phyloP scores from a whole-genome alignment of 1,139 yeast genomes.

The Arxiozyma slooffiae region DNA sequence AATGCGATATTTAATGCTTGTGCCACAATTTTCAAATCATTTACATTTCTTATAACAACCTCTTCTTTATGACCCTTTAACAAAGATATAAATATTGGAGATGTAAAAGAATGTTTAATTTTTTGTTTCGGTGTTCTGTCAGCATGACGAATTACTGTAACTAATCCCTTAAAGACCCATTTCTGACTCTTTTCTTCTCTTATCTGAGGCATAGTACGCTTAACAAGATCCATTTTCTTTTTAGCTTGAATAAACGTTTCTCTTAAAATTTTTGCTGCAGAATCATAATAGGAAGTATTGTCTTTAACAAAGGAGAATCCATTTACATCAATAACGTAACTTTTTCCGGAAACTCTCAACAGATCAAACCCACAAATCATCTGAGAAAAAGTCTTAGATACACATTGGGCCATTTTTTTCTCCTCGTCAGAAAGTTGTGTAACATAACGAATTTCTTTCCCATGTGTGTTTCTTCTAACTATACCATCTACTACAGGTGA shows the following conservation, averaged over 20 bases:
- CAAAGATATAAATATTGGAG: slow-evolving; percentile 75
- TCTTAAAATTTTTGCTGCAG: slow-evolving; percentile 69
- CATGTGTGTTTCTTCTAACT: slow-evolving; percentile 93
- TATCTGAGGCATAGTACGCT: slow-evolving; percentile 24
- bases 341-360: slow-evolving; percentile 75
- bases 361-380: slow-evolving; percentile 98
- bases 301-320: slow-evolving; percentile 98
- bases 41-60: slow-evolving; percentile 84
- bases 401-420: slow-evolving; percentile 65
- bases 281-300: slow-evolving; percentile 74
- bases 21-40: slow-evolving; percentile 75
- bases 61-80: slow-evolving; percentile 93
- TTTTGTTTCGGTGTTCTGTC: slow-evolving; percentile 99
- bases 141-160: slow-evolving; percentile 89
- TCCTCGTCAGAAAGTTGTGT: slow-evolving; percentile 73
- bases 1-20: slow-evolving; percentile 79
- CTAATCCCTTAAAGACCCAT: slow-evolving; percentile 94
- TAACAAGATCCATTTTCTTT: slow-evolving; percentile 39
- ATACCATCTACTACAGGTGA: slow-evolving; percentile 99
- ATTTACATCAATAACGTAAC: slow-evolving; percentile 93
- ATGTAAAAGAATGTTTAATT: slow-evolving; percentile 86
- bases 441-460: slow-evolving; percentile 87
- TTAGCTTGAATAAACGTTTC: slow-evolving; percentile 58
- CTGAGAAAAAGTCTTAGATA: slow-evolving; percentile 72
- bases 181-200: slow-evolving; percentile 79